Evolutionary conservation across 352 stramenopile genomes (phyloP).

Genomic region (Phytopythium cucurbitacearum): DNA sequence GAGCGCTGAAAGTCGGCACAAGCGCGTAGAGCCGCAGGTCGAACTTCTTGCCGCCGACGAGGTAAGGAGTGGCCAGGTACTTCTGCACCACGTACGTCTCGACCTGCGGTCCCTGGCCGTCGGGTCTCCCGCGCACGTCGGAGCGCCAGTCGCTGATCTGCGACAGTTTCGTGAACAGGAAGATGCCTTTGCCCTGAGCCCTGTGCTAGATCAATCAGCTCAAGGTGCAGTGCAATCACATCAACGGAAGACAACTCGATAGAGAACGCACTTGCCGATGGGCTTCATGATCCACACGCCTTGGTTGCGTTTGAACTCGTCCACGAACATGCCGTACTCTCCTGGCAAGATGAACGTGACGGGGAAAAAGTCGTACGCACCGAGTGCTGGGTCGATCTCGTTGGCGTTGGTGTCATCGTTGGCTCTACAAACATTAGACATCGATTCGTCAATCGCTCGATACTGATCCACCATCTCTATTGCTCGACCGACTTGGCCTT

Average conservation of each 20-base stretch:
- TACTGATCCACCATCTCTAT: background rate
- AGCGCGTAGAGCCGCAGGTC: conserved; percentile 92
- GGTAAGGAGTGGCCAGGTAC: conserved; percentile 93
- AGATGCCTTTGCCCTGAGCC: conserved; percentile 91
- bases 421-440: conserved; percentile 1
- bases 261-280: conserved; percentile 75
- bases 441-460: background rate
- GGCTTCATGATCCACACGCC: conserved; percentile 97
- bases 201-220: conserved; percentile 12
- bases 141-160: conserved; percentile 93
- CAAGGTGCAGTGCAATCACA: no score
- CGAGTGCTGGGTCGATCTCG: conserved; percentile 21
- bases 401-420: conserved; percentile 11
- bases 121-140: conserved; percentile 64
- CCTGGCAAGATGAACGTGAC: conserved; percentile 92
- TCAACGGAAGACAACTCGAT: background rate
- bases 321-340: conserved; percentile 93
- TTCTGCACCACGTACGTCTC: conserved; percentile 93
- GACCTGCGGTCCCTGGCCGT: conserved; percentile 13
- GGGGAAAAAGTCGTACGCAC: conserved; percentile 89
- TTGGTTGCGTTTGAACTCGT: conserved; percentile 90
- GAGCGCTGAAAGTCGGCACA: conserved; percentile 86
- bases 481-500: conserved; percentile 40
- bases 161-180: conserved; percentile 92
- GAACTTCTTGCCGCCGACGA: conserved; percentile 95